These are phyloP conservation scores for Geotrichum ghanense DNA, from an alignment of 805 yeast species.

Conservation along the genomic window DNA sequence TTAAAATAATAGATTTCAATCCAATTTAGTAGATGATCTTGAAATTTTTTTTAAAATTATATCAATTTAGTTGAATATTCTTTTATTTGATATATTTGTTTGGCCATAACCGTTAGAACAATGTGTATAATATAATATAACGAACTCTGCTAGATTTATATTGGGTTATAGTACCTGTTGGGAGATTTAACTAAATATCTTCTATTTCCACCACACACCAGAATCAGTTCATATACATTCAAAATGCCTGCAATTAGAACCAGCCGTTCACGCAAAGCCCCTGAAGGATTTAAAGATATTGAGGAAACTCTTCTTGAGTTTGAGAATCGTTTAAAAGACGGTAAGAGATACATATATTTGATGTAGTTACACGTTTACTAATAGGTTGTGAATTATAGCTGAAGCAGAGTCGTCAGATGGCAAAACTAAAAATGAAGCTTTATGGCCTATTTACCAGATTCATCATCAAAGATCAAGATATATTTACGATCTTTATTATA, in stretches of 20 bases:
- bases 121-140: too few relatives aligned
- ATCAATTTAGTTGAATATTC: too few relatives aligned
- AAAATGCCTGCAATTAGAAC: constrained; percentile 37
- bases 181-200: too few relatives aligned
- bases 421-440: constrained; percentile 38
- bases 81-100: too few relatives aligned
- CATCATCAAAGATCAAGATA: constrained; percentile 69
- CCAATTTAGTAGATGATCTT: too few relatives aligned
- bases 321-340: constrained; percentile 43
- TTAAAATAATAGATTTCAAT: too few relatives aligned
- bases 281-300: constrained; percentile 62
- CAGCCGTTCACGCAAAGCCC: constrained; percentile 42
- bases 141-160: too few relatives aligned
- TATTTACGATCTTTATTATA: constrained; percentile 61
- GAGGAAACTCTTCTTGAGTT: constrained; percentile 56
- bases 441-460: constrained; percentile 63
- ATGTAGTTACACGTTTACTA: neutral
- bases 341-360: constrained; percentile 3
- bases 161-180: too few relatives aligned
- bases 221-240: constrained; percentile 50
- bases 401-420: constrained; percentile 33
- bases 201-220: too few relatives aligned
- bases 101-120: too few relatives aligned
- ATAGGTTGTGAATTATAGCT: constrained; percentile 14
- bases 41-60: too few relatives aligned